Percentiles rank a stretch among this genome's conserved stretches.
Conservation (phyloP, 768 basidiomycete genomes). For the Auricularia sp. region DNA sequence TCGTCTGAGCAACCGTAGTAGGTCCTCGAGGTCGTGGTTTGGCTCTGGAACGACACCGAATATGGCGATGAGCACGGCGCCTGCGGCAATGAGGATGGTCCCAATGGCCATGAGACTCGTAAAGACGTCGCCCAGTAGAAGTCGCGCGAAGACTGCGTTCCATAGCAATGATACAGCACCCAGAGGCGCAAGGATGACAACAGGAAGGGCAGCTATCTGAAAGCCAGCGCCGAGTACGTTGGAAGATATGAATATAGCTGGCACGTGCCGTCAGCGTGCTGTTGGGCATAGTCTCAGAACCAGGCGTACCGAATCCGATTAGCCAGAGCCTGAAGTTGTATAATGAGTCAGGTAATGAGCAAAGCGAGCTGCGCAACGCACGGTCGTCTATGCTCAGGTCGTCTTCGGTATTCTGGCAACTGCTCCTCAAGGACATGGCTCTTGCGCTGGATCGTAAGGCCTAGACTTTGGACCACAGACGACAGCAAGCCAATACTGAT, state of each 20-base stretch:
- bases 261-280: conserved; percentile 6
- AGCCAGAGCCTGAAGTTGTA: conserved; percentile 60
- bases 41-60: conserved; percentile 89
- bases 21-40: conserved; percentile 76
- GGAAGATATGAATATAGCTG: conserved; percentile 72
- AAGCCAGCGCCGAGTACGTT: conserved; percentile 83
- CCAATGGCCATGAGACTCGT: conserved; percentile 79
- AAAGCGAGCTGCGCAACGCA: conserved; percentile 28
- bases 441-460: conserved; percentile 88
- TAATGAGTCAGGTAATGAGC: conserved; percentile 3
- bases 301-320: conserved; percentile 51
- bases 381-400: conserved; percentile 72
- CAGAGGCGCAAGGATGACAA: conserved; percentile 88
- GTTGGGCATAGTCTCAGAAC: conserved; percentile 12
- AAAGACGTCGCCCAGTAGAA: conserved; percentile 79
- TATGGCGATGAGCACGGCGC: conserved; percentile 80
- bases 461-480: conserved; percentile 81
- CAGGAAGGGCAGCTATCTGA: conserved; percentile 87
- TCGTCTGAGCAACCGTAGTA: conserved; percentile 64
- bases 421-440: conserved; percentile 79
- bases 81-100: conserved; percentile 77
- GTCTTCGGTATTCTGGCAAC: conserved; percentile 52
- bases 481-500: conserved; percentile 60
- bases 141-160: conserved; percentile 85
- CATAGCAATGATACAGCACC: conserved; percentile 88